Base-by-base conservation (phyloP, 805 yeast genomes). In the Pachysolen tannophilus region DNA sequence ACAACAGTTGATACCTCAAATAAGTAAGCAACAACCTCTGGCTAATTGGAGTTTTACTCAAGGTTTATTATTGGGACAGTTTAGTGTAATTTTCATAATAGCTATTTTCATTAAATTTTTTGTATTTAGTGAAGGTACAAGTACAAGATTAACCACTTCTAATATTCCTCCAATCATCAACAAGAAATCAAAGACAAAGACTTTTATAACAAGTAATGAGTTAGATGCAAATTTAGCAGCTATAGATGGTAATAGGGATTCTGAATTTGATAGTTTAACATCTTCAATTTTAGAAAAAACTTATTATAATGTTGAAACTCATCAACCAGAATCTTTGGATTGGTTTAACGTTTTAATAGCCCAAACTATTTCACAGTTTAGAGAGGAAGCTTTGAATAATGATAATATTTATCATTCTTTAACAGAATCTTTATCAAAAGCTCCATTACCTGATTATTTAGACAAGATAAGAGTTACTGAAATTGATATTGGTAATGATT, bases 271-370 rank as follows among this genome's bases (percentile, higher is more conserved):
- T n/a, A 44, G 39, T 14, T 37, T 45, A 10, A 46, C 43, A 2
- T 40, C 40, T 18, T 54, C 74, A 1, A 84, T 92, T 15, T 61
- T 92, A 26, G 97, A 90, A 43, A 88, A 87, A 48, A 87, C 97
- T 0, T 86, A 86, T 52, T 92, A 92, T 56, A 83, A 92, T 50
- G 97, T 92, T 2, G 77, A 78, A 30, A 78, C 76, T 18, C 98
- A 92, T 54, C 67, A 78, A 13, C 73, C 97, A 0, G 98, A 92
- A 60, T 82, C 96, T 0, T 61, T 92, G 41, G 98, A 92, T 55
- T 92, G 98, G 98, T 86, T 92, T 56, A 92, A 90, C 44, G 97
- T 92, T 1, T 64, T 92, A 25, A 71, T 92, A 14, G 98, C 97
- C 0, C 97, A 92, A 54, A 78, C 87, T 6, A 77, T 92, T 18